These are phyloP conservation scores for Rubroboletus pulcherrimus DNA, from an alignment of 768 basidiomycete species.

Conservation along the genomic window DNA sequence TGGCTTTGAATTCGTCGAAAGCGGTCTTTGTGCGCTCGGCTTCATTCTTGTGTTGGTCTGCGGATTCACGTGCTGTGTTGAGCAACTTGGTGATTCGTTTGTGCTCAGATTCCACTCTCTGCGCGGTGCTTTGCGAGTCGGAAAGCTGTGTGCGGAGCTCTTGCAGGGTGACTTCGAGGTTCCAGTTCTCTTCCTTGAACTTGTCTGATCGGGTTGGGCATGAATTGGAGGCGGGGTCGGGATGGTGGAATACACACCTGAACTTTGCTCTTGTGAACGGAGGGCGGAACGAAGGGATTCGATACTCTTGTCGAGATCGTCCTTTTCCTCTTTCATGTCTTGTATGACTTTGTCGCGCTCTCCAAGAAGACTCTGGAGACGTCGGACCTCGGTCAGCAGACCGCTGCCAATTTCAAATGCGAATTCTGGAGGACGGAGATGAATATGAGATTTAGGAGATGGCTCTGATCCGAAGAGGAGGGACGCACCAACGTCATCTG, in stretches of 20 bases:
- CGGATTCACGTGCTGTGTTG: conserved; percentile 63
- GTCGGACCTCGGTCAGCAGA: conserved; percentile 84
- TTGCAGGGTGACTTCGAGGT: conserved; percentile 90
- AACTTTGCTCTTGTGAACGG: conserved; percentile 74
- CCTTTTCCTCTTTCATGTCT: conserved; percentile 89
- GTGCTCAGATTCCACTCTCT: conserved; percentile 77
- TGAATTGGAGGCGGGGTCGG: neutral
- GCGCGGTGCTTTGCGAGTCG: conserved; percentile 59
- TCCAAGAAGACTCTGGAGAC: conserved; percentile 84
- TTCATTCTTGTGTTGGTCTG: conserved; percentile 87
- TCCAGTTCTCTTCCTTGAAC: conserved; percentile 99
- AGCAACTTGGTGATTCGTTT: conserved; percentile 77
- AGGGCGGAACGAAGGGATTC: conserved; percentile 72
- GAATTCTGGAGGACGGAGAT: conserved; percentile 62
- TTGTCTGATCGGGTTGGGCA: conserved; percentile 53
- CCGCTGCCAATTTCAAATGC: conserved; percentile 97
- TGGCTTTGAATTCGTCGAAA: conserved; percentile 74
- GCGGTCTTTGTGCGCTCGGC: conserved; percentile 61
- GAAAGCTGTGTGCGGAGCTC: conserved; percentile 71
- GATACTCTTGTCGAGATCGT: conserved; percentile 76
- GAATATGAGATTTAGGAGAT: conserved; percentile 3
- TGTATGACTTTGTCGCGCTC: conserved; percentile 93
- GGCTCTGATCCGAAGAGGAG: conserved; percentile 10
- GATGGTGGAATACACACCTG: conserved; percentile 48
- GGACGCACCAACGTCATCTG: conserved; percentile 80